Percentiles rank a stretch among this genome's conserved stretches.
Evolutionary conservation across 2,329 filamentous ascomycete genomes (phyloP).

Genomic region (Alternaria conjuncta): DNA sequence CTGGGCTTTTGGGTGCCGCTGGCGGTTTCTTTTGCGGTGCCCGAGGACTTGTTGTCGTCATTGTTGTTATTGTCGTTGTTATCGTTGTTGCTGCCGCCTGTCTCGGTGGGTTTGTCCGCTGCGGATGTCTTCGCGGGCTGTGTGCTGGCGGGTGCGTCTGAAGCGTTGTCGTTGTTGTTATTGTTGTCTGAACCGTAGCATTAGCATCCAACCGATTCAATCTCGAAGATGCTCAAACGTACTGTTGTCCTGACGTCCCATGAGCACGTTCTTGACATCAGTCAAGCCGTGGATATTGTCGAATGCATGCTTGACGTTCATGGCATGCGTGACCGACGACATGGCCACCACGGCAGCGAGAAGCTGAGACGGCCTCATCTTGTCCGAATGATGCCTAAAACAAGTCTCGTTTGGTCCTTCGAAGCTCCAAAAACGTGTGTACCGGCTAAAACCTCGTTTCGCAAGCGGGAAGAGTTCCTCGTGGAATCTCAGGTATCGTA

Average conservation of each 20-base stretch:
- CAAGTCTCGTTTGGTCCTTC: not conserved
- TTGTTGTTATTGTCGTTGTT: slow-evolving; percentile 22
- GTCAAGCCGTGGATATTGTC: slow-evolving; percentile 38
- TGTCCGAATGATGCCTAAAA: slow-evolving; percentile 5
- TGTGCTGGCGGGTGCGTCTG: slow-evolving; percentile 22
- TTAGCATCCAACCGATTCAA: not conserved
- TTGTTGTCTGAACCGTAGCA: not conserved
- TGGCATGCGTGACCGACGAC: slow-evolving; percentile 45
- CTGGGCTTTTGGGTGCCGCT: slow-evolving; percentile 29
- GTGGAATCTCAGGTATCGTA: slow-evolving; percentile 23
- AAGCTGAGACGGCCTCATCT: slow-evolving; percentile 49
- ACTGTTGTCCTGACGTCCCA: slow-evolving; percentile 43
- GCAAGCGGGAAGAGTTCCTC: slow-evolving; percentile 10
- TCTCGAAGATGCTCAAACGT: not conserved
- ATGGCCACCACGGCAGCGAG: slow-evolving; percentile 47
- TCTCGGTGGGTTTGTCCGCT: slow-evolving; percentile 17
- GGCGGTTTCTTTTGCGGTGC: slow-evolving; percentile 19
- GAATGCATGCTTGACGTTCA: slow-evolving; percentile 42
- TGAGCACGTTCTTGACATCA: slow-evolving; percentile 37
- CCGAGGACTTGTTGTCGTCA: slow-evolving; percentile 16
- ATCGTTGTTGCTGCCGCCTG: slow-evolving; percentile 14
- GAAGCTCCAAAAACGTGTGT: not conserved
- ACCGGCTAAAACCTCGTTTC: slow-evolving; percentile 19
- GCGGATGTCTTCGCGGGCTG: slow-evolving; percentile 11
- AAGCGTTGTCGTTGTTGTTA: slow-evolving; percentile 9